Evolutionary conservation across 2,329 filamentous ascomycete species (phyloP).

Genomic region (Fusarium penzigii): DNA sequence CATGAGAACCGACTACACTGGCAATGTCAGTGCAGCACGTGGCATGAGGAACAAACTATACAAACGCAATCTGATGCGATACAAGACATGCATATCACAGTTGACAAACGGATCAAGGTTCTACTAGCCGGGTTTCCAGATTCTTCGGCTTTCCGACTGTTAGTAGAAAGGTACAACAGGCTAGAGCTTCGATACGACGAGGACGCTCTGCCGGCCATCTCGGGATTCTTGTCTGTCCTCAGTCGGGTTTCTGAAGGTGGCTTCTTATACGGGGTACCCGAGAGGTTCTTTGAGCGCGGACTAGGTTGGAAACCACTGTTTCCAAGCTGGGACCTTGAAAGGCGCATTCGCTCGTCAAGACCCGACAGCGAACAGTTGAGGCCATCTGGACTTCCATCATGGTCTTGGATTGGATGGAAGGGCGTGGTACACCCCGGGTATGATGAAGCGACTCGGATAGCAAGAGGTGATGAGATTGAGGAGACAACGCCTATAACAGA

Average conservation of each 20-base stretch:
- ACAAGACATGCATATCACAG: neutral
- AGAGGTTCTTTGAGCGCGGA: conserved; percentile 10
- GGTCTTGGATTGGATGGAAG: conserved; percentile 15
- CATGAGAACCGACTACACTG: neutral
- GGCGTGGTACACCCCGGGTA: neutral
- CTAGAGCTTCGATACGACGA: conserved; percentile 1
- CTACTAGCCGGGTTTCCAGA: conserved; percentile 3
- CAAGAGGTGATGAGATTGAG: neutral
- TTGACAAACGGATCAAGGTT: neutral
- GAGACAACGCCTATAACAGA: conserved; percentile 2
- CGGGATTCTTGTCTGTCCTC: neutral
- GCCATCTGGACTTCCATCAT: conserved; percentile 4
- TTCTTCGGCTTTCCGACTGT: neutral
- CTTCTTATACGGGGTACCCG: conserved; percentile 5
- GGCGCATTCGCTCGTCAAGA: neutral
- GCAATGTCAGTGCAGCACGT: conserved; percentile 4
- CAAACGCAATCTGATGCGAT: too few relatives aligned
- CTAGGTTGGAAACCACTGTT: neutral
- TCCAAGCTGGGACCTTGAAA: neutral
- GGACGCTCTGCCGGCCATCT: conserved; percentile 6
- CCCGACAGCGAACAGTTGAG: neutral
- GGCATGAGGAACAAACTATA: neutral
- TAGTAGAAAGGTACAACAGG: neutral
- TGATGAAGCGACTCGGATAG: neutral
- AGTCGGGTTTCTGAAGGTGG: conserved; percentile 6